Base-by-base conservation (phyloP, 345 rosid genomes). In the Odontarrhena argentea region DNA sequence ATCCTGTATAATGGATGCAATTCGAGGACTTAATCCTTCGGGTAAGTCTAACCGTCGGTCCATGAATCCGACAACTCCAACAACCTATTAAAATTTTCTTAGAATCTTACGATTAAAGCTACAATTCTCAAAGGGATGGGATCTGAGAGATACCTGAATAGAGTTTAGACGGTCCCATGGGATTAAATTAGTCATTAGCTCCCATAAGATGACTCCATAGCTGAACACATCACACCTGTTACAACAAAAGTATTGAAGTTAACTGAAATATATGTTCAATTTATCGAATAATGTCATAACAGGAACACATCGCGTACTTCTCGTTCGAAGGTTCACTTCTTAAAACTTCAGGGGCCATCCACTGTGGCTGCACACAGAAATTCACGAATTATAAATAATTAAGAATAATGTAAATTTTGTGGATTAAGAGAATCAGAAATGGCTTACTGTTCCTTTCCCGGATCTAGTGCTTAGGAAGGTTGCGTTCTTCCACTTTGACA, bases 281-380 rank as follows among this genome's bases (percentile, higher is more conserved):
- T 9, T 55, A 35, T 24, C 13, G 9, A 36, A 47, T 37, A 46
- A 26, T 55, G 5, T 47, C 4, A 32, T 35, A 47, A 43, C 9
- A 8, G 18, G 47, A 60, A 37, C 4, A 35, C n/a, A 9, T 47
- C 15, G 67, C 54, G 60, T 84, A 88, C 97, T 88, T 88, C 65
- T 93, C 98, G 74, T 90, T 83, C 4, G 92, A 90, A 63, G 97
- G 95, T 58, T 93, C 98, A 38, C 79, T 83, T 14, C 96, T 76
- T 0, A 93, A 87, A 76, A 86, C 92, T 85, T 93, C 98, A 36
- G 96, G 98, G 7, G 97, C 93, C 98, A 93, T 93, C 97, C 98
- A 90, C 30, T 84, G 98, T 7, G 98, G 95, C 98, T 93, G 88
- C 81, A 76, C 55, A 36, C 7, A 53, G 36, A 48, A 62, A 35